These are phyloP conservation scores for Papiliotrema flavescens DNA, from an alignment of 1,284 basidiomycete species.

Conservation along the genomic window DNA sequence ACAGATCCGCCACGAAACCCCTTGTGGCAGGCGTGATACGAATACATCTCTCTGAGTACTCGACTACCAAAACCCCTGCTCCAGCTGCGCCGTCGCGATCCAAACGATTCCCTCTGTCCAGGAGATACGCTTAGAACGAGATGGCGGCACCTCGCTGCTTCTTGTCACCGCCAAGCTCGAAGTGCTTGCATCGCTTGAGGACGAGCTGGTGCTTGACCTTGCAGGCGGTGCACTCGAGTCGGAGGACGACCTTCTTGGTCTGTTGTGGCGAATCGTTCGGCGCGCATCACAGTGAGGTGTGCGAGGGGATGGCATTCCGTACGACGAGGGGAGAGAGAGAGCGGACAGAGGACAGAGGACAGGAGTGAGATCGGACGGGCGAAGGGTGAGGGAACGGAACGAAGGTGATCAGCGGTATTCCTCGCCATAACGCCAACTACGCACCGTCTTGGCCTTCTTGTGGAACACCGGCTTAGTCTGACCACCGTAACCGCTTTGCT, in stretches of 20 bases:
- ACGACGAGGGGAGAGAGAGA: neutral
- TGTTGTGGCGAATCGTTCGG: slow-evolving; percentile 9
- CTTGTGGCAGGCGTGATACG: neutral
- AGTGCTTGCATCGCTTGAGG: slow-evolving; percentile 99
- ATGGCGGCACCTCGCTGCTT: slow-evolving; percentile 71
- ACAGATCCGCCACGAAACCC: too few relatives aligned
- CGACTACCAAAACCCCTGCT: neutral
- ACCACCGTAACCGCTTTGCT: slow-evolving; percentile 99
- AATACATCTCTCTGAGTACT: neutral
- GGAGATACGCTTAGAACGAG: slow-evolving; percentile 14
- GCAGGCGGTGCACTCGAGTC: slow-evolving; percentile 96
- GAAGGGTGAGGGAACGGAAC: neutral
- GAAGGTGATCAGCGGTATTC: slow-evolving; percentile 5
- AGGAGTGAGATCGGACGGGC: neutral
- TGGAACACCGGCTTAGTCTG: slow-evolving; percentile 99
- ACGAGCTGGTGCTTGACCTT: slow-evolving; percentile 97
- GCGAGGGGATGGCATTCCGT: neutral
- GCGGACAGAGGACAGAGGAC: neutral
- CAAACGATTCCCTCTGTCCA: neutral
- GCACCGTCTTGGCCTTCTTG: slow-evolving; percentile 56
- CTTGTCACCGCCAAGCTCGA: slow-evolving; percentile 99
- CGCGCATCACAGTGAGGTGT: neutral
- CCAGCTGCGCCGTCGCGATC: too few relatives aligned
- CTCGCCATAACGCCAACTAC: slow-evolving; percentile 9
- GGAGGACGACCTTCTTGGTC: slow-evolving; percentile 98